phyloP scores from a whole-genome alignment of 2,329 filamentous ascomycete species.

The Pseudogymnoascus sp. region DNA sequence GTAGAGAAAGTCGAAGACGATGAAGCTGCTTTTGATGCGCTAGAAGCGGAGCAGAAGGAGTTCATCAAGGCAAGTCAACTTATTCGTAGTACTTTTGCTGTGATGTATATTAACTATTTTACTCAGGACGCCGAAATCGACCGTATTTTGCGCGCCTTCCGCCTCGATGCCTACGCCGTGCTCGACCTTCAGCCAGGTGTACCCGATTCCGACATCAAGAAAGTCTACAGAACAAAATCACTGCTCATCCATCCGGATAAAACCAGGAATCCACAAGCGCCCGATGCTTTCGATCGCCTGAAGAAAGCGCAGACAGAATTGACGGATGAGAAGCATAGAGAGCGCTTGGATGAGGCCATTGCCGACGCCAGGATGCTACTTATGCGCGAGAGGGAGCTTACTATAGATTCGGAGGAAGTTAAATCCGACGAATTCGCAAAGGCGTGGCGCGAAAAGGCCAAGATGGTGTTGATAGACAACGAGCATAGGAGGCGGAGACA shows the following conservation, averaged over 20 bases:
- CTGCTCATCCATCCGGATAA: conserved; percentile 98
- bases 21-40: conserved; percentile 67
- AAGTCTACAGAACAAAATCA: conserved; percentile 92
- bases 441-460: conserved; percentile 85
- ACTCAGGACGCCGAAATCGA: conserved; percentile 85
- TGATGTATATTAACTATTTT: conserved; percentile 14
- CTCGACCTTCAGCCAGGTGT: conserved; percentile 93
- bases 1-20: conserved; percentile 41
- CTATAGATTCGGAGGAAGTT: conserved; percentile 76
- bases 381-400: conserved; percentile 91
- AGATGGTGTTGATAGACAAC: conserved; percentile 84
- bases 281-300: conserved; percentile 91
- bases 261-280: conserved; percentile 79
- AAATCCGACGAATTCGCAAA: conserved; percentile 74
- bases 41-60: conserved; percentile 80
- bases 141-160: conserved; percentile 84
- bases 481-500: conserved; percentile 77
- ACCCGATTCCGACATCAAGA: conserved; percentile 91
- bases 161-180: conserved; percentile 76
- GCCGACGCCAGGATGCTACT: conserved; percentile 91
- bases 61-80: conserved; percentile 63
- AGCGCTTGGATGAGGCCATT: conserved; percentile 84
- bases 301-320: conserved; percentile 90
- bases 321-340: conserved; percentile 88
- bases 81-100: not conserved